These are phyloP conservation scores for Testicularia cyperi DNA, from an alignment of 1,284 basidiomycete genomes.

Conservation along the genomic window DNA sequence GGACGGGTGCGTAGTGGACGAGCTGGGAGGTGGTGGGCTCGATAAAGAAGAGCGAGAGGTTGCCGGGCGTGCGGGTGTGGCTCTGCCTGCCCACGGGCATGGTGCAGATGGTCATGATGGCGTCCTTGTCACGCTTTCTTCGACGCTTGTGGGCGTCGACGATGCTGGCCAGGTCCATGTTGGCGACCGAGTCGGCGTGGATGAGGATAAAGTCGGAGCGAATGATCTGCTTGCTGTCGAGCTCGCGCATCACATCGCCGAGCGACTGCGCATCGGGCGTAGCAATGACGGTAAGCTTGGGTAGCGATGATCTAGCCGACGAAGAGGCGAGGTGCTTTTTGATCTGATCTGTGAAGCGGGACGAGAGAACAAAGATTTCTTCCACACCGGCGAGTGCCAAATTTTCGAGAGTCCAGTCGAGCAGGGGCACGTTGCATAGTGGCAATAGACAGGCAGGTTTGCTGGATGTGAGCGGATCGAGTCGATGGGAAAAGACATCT, in stretches of 20 bases:
- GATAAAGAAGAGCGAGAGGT: conserved; percentile 47
- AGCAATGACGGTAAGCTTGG: conserved; percentile 72
- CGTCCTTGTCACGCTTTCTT: conserved; percentile 81
- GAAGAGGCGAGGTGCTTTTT: conserved; percentile 68
- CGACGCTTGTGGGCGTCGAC: conserved; percentile 86
- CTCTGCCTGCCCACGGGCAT: conserved; percentile 27
- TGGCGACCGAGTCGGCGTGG: conserved; percentile 90
- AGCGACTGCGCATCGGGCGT: conserved; percentile 85
- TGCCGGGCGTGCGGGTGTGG: conserved; percentile 37
- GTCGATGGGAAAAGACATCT: conserved; percentile 90
- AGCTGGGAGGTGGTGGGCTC: conserved; percentile 55
- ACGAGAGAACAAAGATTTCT: conserved; percentile 88
- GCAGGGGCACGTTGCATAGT: conserved; percentile 85
- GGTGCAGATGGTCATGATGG: conserved; percentile 76
- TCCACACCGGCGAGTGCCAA: conserved; percentile 87
- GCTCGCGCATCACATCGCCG: conserved; percentile 93
- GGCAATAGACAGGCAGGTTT: conserved; percentile 73
- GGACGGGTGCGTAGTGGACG: conserved; percentile 58
- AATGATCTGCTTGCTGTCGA: conserved; percentile 83
- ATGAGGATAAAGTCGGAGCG: conserved; percentile 78
- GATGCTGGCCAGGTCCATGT: conserved; percentile 83
- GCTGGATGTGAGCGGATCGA: conserved; percentile 74
- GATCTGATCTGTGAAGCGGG: conserved; percentile 54
- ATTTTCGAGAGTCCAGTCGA: conserved; percentile 95
- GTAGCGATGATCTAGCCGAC: conserved; percentile 51